Conservation (phyloP, 1,139 yeast genomes). For the Taphrina communis region DNA sequence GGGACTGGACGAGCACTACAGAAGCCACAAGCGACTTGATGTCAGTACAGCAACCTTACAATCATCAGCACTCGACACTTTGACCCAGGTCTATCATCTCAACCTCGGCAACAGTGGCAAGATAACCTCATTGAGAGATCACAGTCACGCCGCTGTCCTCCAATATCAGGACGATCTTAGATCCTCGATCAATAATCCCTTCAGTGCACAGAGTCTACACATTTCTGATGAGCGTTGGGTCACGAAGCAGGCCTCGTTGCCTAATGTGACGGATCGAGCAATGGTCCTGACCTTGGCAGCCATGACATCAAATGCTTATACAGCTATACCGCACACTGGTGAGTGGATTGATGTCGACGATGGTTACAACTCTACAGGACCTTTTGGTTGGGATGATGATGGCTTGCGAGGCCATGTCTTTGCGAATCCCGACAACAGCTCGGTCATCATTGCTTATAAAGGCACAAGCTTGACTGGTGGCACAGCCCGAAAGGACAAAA, state of each 20-base stretch:
- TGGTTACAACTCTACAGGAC: constrained; percentile 58
- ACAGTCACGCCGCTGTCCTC: background rate
- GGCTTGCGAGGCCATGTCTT: constrained; percentile 93
- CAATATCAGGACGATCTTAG: background rate
- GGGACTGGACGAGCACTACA: constrained; percentile 25
- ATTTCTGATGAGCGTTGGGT: background rate
- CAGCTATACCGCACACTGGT: constrained; percentile 72
- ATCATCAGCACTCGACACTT: background rate
- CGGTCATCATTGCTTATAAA: constrained; percentile 81
- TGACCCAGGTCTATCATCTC: constrained; percentile 10
- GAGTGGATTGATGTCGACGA: constrained; percentile 87
- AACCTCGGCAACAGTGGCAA: constrained; percentile 16
- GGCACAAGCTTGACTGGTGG: constrained; percentile 83
- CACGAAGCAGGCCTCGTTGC: constrained; percentile 53
- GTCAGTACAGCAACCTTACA: background rate
- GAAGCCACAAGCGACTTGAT: constrained; percentile 27
- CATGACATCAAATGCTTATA: constrained; percentile 92
- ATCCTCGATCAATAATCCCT: background rate
- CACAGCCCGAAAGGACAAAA: constrained; percentile 78
- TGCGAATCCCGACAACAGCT: constrained; percentile 65
- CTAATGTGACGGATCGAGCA: constrained; percentile 74
- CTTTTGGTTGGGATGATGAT: constrained; percentile 83
- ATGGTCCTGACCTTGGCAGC: constrained; percentile 78
- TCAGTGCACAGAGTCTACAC: background rate
- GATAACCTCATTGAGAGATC: background rate